Conservation (phyloP, 2,329 filamentous ascomycete species). For the Pleoardoris graminearum region DNA sequence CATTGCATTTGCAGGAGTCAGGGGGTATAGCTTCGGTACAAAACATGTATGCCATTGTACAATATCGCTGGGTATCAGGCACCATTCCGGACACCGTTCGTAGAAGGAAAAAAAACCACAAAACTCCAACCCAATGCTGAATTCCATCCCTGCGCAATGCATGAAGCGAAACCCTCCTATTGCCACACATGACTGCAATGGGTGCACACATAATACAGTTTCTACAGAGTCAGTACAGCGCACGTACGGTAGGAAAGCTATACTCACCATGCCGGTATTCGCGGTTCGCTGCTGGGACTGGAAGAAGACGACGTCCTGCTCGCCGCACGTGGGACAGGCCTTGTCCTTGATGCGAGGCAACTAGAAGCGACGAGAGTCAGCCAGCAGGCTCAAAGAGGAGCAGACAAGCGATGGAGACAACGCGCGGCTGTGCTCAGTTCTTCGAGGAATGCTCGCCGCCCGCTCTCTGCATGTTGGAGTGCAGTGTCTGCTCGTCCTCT, state of each 20-base stretch:
- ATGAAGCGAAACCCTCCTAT: conserved; percentile 13
- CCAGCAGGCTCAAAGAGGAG: conserved; percentile 42
- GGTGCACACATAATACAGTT: conserved; percentile 75
- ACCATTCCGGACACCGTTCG: conserved; percentile 32
- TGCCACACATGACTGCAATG: conserved; percentile 85
- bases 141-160: not conserved
- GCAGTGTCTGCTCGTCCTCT: conserved; percentile 38
- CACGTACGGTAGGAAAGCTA: not conserved
- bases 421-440: conserved; percentile 35
- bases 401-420: conserved; percentile 39
- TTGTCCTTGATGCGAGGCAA: conserved; percentile 80
- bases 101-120: conserved; percentile 24
- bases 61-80: conserved; percentile 44
- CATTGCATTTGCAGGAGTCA: conserved; percentile 18
- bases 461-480: conserved; percentile 26
- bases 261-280: conserved; percentile 90
- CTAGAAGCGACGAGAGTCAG: conserved; percentile 58
- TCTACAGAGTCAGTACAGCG: conserved; percentile 42
- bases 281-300: conserved; percentile 96
- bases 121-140: conserved; percentile 42
- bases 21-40: conserved; percentile 21
- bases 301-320: conserved; percentile 95
- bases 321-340: conserved; percentile 80
- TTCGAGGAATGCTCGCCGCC: conserved; percentile 38
- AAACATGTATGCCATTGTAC: conserved; percentile 34